Percentiles rank a stretch among this genome's conserved stretches.
Conservation (phyloP, 352 stramenopile species). For the Pythium sp. region DNA sequence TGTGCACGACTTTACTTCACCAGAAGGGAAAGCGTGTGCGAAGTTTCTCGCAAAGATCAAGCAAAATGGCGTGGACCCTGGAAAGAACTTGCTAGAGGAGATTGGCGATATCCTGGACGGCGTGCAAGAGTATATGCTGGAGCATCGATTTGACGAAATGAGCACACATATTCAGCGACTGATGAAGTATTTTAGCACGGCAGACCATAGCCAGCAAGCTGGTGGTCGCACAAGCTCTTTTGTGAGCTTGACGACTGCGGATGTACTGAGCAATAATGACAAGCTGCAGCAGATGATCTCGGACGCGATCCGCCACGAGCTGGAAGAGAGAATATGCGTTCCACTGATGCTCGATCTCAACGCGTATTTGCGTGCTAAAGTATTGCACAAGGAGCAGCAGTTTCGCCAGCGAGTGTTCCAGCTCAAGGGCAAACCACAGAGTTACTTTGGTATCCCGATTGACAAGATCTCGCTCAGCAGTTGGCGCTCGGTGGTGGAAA, state of each 20-base stretch:
- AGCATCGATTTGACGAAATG: slow-evolving; percentile 83
- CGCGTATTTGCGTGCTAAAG: slow-evolving; percentile 39
- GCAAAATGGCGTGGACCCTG: slow-evolving; percentile 35
- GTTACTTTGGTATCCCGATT: slow-evolving; percentile 77
- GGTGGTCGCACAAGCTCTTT: slow-evolving; percentile 59
- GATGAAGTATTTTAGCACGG: slow-evolving; percentile 39
- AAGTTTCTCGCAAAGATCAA: slow-evolving; percentile 73
- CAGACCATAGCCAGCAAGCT: slow-evolving; percentile 12
- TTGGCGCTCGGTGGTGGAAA: slow-evolving; percentile 69
- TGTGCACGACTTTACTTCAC: slow-evolving; percentile 70
- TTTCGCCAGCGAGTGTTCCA: slow-evolving; percentile 65
- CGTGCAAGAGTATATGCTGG: slow-evolving; percentile 86
- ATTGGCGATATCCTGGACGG: slow-evolving; percentile 76
- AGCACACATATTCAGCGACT: slow-evolving; percentile 55
- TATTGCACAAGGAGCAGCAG: slow-evolving; percentile 71
- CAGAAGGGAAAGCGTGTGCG: slow-evolving; percentile 72
- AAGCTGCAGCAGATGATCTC: slow-evolving; percentile 75
- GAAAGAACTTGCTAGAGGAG: slow-evolving; percentile 66
- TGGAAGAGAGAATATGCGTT: slow-evolving; percentile 81
- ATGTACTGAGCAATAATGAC: slow-evolving; percentile 67
- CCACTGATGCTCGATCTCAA: slow-evolving; percentile 64
- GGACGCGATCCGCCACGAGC: slow-evolving; percentile 78
- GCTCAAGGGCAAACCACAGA: slow-evolving; percentile 71
- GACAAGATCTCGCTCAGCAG: slow-evolving; percentile 77
- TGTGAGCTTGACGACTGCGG: slow-evolving; percentile 55